Base-by-base conservation (phyloP, 768 basidiomycete species). In the Phylloporus rhodoxanthus region DNA sequence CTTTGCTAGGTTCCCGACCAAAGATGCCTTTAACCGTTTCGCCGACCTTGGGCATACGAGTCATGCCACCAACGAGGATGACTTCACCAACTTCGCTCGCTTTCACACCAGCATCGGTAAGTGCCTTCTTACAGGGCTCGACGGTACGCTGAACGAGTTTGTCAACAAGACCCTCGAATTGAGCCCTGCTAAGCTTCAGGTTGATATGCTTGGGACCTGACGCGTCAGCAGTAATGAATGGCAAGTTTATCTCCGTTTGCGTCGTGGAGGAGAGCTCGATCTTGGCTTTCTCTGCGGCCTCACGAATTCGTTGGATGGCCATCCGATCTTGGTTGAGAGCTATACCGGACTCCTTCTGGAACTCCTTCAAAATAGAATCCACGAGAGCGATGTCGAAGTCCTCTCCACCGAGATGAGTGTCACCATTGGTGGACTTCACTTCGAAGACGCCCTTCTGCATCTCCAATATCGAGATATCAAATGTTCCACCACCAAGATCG, bases 371-470 rank as follows among this genome's bases (percentile, higher is more conserved):
- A 64, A 99, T 78, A 71, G 88, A 72, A 56, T 94, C 81, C 55
- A 98, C 85, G 37, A 98, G 81, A 33, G 82, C 72, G 49, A 95
- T 84, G 64, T 98, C 96, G 65, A 98, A 98, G 70, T 98, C 96
- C 72, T 99, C 96, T 66, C 85, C 85, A 58, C 91, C 96, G 50
- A 99, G 82, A 67, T 99, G 96, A 14, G 96, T 98, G 70, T 99
- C 95, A 67, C 96, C 96, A 65, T 97, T 97, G 48, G 96, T 99
- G 1, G 96, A 97, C 76, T 98, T 99, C 67, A 99, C 96, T 71
- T 98, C 96, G 70, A 98, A 99, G 9, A 99, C 94, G 61, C 95
- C 96, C 71, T 96, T 94, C 71, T 97, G 92, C 92, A 98, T 98
- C 74, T 97, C 94, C 48, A 99, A 77, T 58, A 99, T 94, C 25